Conservation (phyloP, 2,329 filamentous ascomycete species). For the Cadophora luteo-olivacea region DNA sequence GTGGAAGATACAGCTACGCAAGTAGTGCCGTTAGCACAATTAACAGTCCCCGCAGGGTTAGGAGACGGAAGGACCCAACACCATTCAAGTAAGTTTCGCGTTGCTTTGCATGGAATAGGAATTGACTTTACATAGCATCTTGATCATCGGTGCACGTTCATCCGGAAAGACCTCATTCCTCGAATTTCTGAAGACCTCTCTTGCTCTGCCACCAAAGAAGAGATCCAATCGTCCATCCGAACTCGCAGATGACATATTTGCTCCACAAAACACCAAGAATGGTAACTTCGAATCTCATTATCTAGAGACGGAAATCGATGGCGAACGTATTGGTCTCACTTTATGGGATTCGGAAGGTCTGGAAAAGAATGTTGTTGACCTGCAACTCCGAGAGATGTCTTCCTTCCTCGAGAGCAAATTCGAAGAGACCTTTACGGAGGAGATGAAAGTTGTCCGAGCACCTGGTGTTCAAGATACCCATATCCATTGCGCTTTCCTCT, state of each 20-base stretch:
- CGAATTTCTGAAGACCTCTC: constrained; percentile 87
- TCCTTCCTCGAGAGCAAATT: constrained; percentile 97
- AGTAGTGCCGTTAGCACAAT: constrained; percentile 89
- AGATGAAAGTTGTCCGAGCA: constrained; percentile 95
- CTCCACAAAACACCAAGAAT: constrained; percentile 41
- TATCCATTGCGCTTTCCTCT: constrained; percentile 92
- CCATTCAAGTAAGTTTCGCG: constrained; percentile 86
- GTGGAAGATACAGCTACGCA: constrained; percentile 94
- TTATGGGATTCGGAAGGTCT: constrained; percentile 96
- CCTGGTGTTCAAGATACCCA: constrained; percentile 95
- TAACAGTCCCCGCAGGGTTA: constrained; percentile 89
- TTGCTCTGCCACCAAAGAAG: constrained; percentile 84
- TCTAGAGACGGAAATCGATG: constrained; percentile 92
- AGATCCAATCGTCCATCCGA: constrained; percentile 51
- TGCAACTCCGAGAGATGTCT: constrained; percentile 90
- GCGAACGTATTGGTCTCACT: constrained; percentile 88
- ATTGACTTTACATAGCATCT: constrained; percentile 65
- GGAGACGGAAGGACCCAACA: constrained; percentile 95
- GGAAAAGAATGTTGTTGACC: constrained; percentile 92
- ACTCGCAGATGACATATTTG: constrained; percentile 60
- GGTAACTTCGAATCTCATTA: constrained; percentile 87
- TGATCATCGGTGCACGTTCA: constrained; percentile 86
- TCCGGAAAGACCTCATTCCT: constrained; percentile 97
- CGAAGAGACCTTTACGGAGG: constrained; percentile 95
- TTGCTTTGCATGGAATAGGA: background rate